These are phyloP conservation scores for Coemansia sp. DNA, from an alignment of 192 early-diverging fungal species.

Conservation along the genomic window DNA sequence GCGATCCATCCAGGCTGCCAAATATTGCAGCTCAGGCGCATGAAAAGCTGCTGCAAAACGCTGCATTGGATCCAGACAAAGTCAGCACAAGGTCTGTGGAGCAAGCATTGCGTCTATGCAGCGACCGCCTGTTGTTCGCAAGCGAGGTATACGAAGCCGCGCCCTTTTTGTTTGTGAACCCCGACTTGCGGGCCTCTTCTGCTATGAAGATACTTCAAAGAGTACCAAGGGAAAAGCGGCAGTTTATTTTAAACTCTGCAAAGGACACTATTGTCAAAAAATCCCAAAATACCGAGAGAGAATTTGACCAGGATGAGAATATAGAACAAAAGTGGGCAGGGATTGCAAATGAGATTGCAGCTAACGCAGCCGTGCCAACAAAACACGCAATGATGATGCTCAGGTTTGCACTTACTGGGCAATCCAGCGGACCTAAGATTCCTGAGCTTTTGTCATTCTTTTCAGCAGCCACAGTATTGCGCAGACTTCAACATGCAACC, in stretches of 20 bases:
- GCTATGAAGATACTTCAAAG: slow-evolving; percentile 5
- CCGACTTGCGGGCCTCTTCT: slow-evolving; percentile 10
- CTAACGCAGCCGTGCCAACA: slow-evolving; percentile 27
- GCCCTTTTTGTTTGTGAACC: slow-evolving; percentile 40
- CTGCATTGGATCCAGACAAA: not conserved
- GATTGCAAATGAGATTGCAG: slow-evolving; percentile 46
- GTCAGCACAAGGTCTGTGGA: not conserved
- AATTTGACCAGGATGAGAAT: not conserved
- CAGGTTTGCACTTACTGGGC: slow-evolving; percentile 65
- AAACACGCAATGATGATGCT: slow-evolving; percentile 65
- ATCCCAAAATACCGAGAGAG: not conserved
- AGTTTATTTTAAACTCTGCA: slow-evolving; percentile 12
- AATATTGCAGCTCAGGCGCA: slow-evolving; percentile 15
- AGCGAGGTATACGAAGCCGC: slow-evolving; percentile 24
- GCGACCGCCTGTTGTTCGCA: slow-evolving; percentile 36
- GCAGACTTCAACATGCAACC: slow-evolving; percentile 9
- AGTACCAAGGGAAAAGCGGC: slow-evolving; percentile 24
- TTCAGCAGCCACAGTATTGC: slow-evolving; percentile 9
- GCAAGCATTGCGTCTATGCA: slow-evolving; percentile 29
- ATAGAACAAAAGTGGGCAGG: slow-evolving; percentile 12
- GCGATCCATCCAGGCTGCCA: slow-evolving; percentile 8
- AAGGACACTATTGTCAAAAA: not conserved
- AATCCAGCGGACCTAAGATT: slow-evolving; percentile 34
- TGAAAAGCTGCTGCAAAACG: not conserved
- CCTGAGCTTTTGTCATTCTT: slow-evolving; percentile 35